A percentile compares a stretch with the other conserved stretches of the same genome.
Conservation (phyloP, 1,284 basidiomycete species). For the Ustilago loliicola region DNA sequence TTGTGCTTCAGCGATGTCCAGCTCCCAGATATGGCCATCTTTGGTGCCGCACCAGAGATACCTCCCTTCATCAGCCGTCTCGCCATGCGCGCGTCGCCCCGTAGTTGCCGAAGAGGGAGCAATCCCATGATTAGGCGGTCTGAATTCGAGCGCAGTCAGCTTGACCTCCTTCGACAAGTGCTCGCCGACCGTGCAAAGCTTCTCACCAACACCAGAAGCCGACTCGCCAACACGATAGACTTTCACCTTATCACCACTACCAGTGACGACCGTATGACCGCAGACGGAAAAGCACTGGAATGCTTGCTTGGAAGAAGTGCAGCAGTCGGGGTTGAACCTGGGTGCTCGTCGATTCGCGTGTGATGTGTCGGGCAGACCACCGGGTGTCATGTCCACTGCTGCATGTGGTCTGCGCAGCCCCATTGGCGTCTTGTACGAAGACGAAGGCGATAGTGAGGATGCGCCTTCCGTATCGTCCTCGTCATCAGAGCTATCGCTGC, state of each 20-base stretch:
- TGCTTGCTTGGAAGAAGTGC: constrained; percentile 31
- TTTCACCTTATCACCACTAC: constrained; percentile 58
- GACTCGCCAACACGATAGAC: constrained; percentile 57
- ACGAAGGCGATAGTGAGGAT: constrained; percentile 27
- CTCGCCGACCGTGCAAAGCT: constrained; percentile 56
- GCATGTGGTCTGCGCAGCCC: constrained; percentile 32
- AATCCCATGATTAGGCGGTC: constrained; percentile 43
- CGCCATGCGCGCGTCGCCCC: constrained; percentile 36
- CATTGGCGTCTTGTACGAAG: constrained; percentile 30
- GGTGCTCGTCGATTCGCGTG: constrained; percentile 52
- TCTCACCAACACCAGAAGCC: constrained; percentile 41
- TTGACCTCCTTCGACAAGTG: constrained; percentile 54
- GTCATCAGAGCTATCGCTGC: constrained; percentile 44
- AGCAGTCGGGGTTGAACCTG: constrained; percentile 46
- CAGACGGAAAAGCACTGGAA: constrained; percentile 55
- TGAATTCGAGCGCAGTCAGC: constrained; percentile 54
- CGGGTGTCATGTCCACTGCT: constrained; percentile 36
- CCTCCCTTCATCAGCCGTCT: constrained; percentile 54
- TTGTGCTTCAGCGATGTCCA: constrained; percentile 56
- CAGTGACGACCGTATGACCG: constrained; percentile 53
- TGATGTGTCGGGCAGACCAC: constrained; percentile 49
- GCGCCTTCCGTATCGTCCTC: constrained; percentile 36
- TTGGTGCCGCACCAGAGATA: constrained; percentile 67
- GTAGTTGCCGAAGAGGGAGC: constrained; percentile 20
- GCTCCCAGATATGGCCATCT: constrained; percentile 62